Conservation (phyloP, 73 alveolate genomes). For the Stentor roeselii region DNA sequence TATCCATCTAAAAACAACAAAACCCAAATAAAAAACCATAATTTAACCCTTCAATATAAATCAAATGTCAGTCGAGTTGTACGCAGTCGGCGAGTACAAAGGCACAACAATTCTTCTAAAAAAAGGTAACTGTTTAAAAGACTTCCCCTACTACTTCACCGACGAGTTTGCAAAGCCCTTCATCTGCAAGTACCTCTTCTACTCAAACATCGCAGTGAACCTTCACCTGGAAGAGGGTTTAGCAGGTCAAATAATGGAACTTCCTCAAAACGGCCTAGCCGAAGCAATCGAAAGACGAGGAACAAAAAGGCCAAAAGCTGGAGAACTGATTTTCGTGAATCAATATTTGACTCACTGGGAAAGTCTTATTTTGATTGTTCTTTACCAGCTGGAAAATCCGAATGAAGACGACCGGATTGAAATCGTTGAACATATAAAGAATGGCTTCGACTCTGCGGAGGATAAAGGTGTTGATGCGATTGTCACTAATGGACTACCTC, state of each 20-base stretch:
- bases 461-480: neutral
- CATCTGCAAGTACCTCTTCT: neutral
- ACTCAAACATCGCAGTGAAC: neutral
- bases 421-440: neutral
- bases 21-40: too few species aligned
- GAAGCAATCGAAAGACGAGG: neutral
- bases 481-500: neutral
- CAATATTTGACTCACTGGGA: neutral
- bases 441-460: neutral
- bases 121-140: neutral
- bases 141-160: neutral
- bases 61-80: too few species aligned
- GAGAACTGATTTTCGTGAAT: neutral
- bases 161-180: neutral
- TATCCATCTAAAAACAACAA: too few species aligned
- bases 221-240: neutral
- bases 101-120: neutral
- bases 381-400: neutral
- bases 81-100: neutral
- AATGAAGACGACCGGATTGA: neutral
- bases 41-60: too few species aligned
- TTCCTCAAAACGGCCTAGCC: neutral
- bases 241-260: neutral
- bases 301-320: constrained; percentile 1
- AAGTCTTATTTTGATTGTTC: neutral